Evolutionary conservation across 805 yeast genomes (phyloP), one percentile per base, ranked within the genome.

Genomic region (Citeromyces nyonsensis): DNA sequence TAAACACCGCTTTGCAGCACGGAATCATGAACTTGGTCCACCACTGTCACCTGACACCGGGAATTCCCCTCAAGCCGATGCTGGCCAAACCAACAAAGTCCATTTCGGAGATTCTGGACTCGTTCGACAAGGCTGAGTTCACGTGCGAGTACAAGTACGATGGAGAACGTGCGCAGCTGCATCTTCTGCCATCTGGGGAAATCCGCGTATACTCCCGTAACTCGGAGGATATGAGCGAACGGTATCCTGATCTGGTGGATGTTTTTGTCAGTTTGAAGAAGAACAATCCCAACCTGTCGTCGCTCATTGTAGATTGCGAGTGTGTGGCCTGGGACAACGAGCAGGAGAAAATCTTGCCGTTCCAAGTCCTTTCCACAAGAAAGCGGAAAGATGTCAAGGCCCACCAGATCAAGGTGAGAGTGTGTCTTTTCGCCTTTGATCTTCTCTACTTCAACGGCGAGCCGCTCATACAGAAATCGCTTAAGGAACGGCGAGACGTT

Each of bases 141-240:
- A 86, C 96, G 0, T 88, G 96, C 51, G 98, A 91, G 51, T 91
- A 86, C 56, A 91, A 91, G 48, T 91, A 91, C 47, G 98, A 91
- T 51, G 98, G 98, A 29, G 98, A 91, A 56, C 69, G 98, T 44
- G 97, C 97, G 0, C 98, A 91, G 51, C 77, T 91, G 8, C 98
- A 91, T 52, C 52, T 78, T 20, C 52, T 82, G 10, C 52, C 63
- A 0, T 66, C 66, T 43, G 88, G 91, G 2, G 54, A 64, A 8
- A 75, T 84, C 43, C 63, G 69, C 35, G 78, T 91, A 9, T 91
- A 83, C 52, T 86, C 96, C 3, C 69, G 98, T 54, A 91, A 88
- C 53, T 83, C 94, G 33, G 98, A 91, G 56, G 88, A 91, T 52
- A 91, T 91, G 98, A 78, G 95, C 0, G 84, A 81, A 48, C 61